Evolutionary conservation across 1,139 yeast genomes (phyloP).

Genomic region (Sugiyamaella xylanicola): DNA sequence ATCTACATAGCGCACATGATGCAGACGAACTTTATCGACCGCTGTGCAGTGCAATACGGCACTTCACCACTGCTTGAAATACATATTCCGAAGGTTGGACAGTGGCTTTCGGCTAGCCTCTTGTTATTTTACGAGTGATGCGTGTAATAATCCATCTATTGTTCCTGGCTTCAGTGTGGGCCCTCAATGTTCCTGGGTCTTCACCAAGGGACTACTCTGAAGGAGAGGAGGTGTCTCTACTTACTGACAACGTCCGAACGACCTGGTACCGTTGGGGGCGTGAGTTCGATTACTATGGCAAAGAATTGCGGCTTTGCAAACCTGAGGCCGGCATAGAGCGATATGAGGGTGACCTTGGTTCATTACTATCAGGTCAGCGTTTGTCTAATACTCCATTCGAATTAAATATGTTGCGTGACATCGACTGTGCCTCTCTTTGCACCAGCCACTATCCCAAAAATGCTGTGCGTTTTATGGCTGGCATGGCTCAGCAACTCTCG

Average conservation of each 20-base stretch:
- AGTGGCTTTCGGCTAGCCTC: too few species aligned
- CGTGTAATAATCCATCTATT: too few species aligned
- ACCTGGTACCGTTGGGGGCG: slow-evolving; percentile 37
- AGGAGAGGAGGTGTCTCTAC: slow-evolving; percentile 71
- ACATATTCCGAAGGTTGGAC: too few species aligned
- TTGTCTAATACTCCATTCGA: slow-evolving; percentile 90
- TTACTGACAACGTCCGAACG: slow-evolving; percentile 80
- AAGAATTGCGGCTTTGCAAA: slow-evolving; percentile 77
- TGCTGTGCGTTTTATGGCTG: slow-evolving; percentile 73
- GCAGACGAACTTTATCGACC: too few species aligned
- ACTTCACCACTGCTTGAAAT: too few species aligned
- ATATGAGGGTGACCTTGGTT: slow-evolving; percentile 88
- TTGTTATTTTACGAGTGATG: too few species aligned
- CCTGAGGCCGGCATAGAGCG: slow-evolving; percentile 66
- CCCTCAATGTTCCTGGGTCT: slow-evolving; percentile 89
- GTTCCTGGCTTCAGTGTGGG: too few species aligned
- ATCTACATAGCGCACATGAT: too few species aligned
- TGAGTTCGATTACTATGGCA: slow-evolving; percentile 73
- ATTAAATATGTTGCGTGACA: slow-evolving; percentile 71
- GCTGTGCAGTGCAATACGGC: too few species aligned
- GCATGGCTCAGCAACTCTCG: slow-evolving; percentile 78
- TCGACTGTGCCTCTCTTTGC: slow-evolving; percentile 68
- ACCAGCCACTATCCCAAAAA: slow-evolving; percentile 55
- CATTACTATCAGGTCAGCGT: slow-evolving; percentile 92
- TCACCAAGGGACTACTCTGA: slow-evolving; percentile 84